Conservation (phyloP, 345 rosid genomes). For the Hibiscus tridactylites region DNA sequence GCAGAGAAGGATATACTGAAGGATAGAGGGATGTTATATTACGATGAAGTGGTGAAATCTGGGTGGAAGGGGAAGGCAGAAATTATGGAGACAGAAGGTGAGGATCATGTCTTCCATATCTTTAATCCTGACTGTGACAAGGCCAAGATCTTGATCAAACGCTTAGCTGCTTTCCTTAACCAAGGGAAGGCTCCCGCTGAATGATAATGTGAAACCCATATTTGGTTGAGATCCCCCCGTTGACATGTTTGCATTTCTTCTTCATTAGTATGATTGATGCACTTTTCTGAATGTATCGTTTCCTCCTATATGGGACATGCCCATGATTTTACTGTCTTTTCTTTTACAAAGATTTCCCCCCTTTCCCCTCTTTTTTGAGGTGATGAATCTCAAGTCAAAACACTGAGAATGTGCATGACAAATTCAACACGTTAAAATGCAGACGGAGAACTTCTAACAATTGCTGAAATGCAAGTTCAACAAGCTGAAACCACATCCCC, state of each 20-base stretch:
- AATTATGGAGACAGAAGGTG: constrained; percentile 47
- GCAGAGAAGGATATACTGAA: constrained; percentile 58
- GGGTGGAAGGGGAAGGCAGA: constrained; percentile 48
- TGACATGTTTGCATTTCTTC: neutral
- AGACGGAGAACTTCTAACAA: neutral
- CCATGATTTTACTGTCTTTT: neutral
- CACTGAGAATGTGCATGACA: neutral
- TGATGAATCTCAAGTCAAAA: neutral
- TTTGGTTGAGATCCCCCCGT: neutral
- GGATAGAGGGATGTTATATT: constrained; percentile 53
- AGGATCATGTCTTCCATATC: constrained; percentile 69
- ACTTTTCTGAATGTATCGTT: neutral
- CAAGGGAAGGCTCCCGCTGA: neutral
- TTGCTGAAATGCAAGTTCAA: neutral
- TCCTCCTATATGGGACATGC: neutral
- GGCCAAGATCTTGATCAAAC: constrained; percentile 34
- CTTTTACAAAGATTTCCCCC: neutral
- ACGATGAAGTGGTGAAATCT: constrained; percentile 37
- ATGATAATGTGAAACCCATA: neutral
- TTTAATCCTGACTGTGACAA: constrained; percentile 40
- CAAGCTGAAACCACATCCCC: neutral
- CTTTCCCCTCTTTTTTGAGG: neutral
- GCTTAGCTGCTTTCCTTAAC: constrained; percentile 45
- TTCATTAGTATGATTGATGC: neutral
- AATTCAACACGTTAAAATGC: neutral